Base-by-base conservation (phyloP, 2,329 filamentous ascomycete species). In the Venturia aucupariae region DNA sequence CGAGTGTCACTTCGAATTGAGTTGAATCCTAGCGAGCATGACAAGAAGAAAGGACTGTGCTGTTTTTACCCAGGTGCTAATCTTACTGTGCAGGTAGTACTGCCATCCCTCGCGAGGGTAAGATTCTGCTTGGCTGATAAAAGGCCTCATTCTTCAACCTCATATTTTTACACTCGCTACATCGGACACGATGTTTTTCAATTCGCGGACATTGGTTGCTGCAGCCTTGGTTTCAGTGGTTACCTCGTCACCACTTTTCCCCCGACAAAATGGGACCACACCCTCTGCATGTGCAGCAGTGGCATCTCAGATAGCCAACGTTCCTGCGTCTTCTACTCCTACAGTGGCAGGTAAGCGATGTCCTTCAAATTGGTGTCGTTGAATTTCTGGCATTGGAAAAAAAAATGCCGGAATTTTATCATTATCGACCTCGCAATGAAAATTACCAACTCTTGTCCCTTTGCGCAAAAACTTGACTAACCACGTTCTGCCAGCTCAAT, bases 401-500 rank as follows among this genome's bases (percentile, higher is more conserved):
- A 4, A 8, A 13, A 15, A 4, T 17, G 39, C 39, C 39, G 17
- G 39, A 41, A 41, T 8, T 41, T 41, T 41, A 17, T 41, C 15
- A 1, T 15, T 15, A 41, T 13, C 39, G 8, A 2, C 17, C 4
- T 17, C 17, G 39, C 1, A 10, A 2, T 41, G 39, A 41, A 17
- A 17, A 41, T 41, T 17, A 2, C 39, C 13, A 41, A 17, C 11
- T 15, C 11, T 15, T 38, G 32, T 35, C 32, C 10, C 32, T 3
- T 13, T 41, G 38, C 38, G 39, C 11, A 13, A 10, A 41, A 4
- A 17, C 2, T 2, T 41, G 4, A 15, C 39, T 41, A 41, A 41
- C 4, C 39, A 17, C 39, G 15, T 41, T 41, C 39, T 41, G 4
- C 4, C 11, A 32, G 78, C 78, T 7, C 65, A 74, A 63, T 67